These are phyloP conservation scores for Furcasterigmium furcatum DNA, from an alignment of 2,329 filamentous ascomycete species.

Conservation along the genomic window DNA sequence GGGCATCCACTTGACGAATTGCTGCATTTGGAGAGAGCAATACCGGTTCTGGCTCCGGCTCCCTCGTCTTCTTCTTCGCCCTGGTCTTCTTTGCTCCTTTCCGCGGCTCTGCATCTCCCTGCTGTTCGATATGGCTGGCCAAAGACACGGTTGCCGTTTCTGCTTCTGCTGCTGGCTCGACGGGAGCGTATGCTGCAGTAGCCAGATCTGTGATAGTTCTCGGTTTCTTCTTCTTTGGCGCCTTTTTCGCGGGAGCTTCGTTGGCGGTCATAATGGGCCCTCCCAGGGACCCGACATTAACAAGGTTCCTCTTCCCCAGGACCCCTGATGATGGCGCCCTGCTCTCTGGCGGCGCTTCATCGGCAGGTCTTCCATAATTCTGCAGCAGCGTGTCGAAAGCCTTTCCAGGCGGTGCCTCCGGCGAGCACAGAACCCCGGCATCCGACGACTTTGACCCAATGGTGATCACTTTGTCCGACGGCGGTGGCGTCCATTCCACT, in stretches of 20 bases:
- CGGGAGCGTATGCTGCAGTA: constrained; percentile 62
- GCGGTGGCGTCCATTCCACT: constrained; percentile 66
- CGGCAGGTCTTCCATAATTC: constrained; percentile 29
- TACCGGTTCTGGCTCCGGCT: constrained; percentile 36
- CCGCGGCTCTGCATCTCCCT: constrained; percentile 20
- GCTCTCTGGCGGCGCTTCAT: constrained; percentile 14
- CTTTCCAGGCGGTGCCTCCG: constrained; percentile 15
- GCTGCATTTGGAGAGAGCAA: constrained; percentile 70
- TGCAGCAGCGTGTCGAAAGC: constrained; percentile 43
- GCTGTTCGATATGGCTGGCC: constrained; percentile 39
- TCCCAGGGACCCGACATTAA: constrained; percentile 43
- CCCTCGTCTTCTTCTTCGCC: constrained; percentile 33
- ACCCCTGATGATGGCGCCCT: constrained; percentile 20
- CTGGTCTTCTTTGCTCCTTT: constrained; percentile 27
- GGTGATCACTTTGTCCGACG: constrained; percentile 28
- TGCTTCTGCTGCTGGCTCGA: constrained; percentile 25
- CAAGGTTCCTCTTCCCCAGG: constrained; percentile 53
- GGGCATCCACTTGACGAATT: constrained; percentile 59
- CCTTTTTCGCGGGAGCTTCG: constrained; percentile 20
- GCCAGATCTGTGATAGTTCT: constrained; percentile 77
- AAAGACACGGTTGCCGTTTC: constrained; percentile 34
- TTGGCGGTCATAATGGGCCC: constrained; percentile 15
- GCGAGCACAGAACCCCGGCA: constrained; percentile 12
- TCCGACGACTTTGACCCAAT: constrained; percentile 25
- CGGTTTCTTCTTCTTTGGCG: constrained; percentile 62